Base-by-base conservation (phyloP, 148 eudicot species). In the Fagopyrum homotropicum region DNA sequence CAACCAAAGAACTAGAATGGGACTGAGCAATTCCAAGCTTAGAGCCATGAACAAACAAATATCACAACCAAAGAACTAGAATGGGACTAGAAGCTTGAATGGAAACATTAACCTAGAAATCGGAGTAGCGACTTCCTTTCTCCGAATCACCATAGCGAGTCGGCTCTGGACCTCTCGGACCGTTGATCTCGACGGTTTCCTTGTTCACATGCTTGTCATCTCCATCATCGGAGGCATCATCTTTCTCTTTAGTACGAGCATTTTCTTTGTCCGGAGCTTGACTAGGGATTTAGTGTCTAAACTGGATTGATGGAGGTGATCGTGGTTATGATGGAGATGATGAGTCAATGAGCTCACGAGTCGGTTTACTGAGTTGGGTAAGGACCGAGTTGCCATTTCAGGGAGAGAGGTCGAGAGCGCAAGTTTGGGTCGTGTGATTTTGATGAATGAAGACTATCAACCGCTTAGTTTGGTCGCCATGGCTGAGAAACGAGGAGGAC, bases 71-170 rank as follows among this genome's bases (percentile, higher is more conserved):
- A 22, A 22, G 26, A 54, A 54, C 57, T 6, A 54, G 75, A 49
- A 6, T 7, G 17, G 7, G 16, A 72, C 26, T 4, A 7, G 46
- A 45, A 48, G 4, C 57, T 43, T 49, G 4, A 26, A 29, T 35
- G 9, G 22, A 40, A 35, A 64, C 45, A 11, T 6, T 30, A 30
- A 11, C 70, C 85, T 78, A 93, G 73, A 93, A 93, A 88, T 93
- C 98, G 75, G 75, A 89, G 88, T 97, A 93, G 1, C 98, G 91
- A 2, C 98, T 97, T 26, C 84, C 86, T 9, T 80, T 81, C 72
- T 93, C 98, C 98, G 95, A 93, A 79, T 93, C 98, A 11, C 97
- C 98, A 55, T 84, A 93, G 0, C 98, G 88, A 57, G 98, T 93
- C 4, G 98, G 98, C 76, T 93, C 98, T 72, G 97, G 98, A 0